These are phyloP conservation scores for Suillus decipiens DNA, from an alignment of 768 basidiomycete species.

Conservation along the genomic window DNA sequence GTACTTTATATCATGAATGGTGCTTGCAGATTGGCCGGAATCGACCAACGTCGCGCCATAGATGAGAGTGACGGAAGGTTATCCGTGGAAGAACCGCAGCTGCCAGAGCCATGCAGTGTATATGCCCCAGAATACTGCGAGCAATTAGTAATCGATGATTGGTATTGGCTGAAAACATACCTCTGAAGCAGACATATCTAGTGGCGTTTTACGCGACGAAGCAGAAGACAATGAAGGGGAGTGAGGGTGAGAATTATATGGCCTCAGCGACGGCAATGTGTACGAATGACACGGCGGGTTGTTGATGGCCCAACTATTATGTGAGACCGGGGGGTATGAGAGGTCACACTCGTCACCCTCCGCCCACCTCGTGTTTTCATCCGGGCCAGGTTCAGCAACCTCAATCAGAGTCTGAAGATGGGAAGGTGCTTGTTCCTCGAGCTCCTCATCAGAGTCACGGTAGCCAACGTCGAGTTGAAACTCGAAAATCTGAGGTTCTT, in stretches of 20 bases:
- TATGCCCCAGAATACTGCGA: slow-evolving; percentile 27
- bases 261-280: slow-evolving; percentile 30
- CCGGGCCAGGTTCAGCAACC: slow-evolving; percentile 17
- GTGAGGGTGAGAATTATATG: slow-evolving; percentile 29
- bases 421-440: slow-evolving; percentile 20
- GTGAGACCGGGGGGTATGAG: slow-evolving; percentile 25
- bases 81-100: slow-evolving; percentile 33
- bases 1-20: slow-evolving; percentile 36
- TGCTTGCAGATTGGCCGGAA: slow-evolving; percentile 32
- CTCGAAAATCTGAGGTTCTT: slow-evolving; percentile 63
- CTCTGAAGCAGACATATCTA: slow-evolving; percentile 29
- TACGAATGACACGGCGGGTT: slow-evolving; percentile 27
- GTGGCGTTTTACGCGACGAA: slow-evolving; percentile 27
- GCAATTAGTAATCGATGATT: neutral
- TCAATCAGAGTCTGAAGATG: slow-evolving; percentile 15
- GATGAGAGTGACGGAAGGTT: slow-evolving; percentile 37
- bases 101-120: slow-evolving; percentile 26
- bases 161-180: slow-evolving; percentile 17
- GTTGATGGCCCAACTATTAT: slow-evolving; percentile 31
- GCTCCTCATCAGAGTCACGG: slow-evolving; percentile 20
- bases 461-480: slow-evolving; percentile 55
- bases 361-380: slow-evolving; percentile 25
- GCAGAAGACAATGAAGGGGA: slow-evolving; percentile 29
- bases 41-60: slow-evolving; percentile 40
- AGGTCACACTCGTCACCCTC: slow-evolving; percentile 21